phyloP scores from a whole-genome alignment of 495 filamentous ascomycete genomes.

The Entonaema liquescens region DNA sequence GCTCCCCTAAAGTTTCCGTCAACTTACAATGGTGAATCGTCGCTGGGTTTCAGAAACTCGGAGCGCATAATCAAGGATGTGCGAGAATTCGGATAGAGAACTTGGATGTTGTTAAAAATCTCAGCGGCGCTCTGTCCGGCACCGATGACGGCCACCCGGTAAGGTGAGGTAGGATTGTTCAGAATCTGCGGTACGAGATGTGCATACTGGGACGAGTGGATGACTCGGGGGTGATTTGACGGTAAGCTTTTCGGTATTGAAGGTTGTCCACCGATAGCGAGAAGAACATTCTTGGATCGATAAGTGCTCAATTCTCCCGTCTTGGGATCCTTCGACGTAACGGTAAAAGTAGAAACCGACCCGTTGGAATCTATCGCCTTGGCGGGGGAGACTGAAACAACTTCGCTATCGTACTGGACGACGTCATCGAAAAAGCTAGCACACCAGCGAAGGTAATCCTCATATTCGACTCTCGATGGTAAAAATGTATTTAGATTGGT shows the following conservation, averaged over 20 bases:
- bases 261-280: constrained; percentile 84
- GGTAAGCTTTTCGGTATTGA: constrained; percentile 76
- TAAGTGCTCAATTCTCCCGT: constrained; percentile 48
- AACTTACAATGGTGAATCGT: constrained; percentile 93
- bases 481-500: constrained; percentile 90
- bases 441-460: constrained; percentile 96
- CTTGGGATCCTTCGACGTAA: constrained; percentile 51
- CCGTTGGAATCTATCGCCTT: constrained; percentile 48
- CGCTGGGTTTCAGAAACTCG: constrained; percentile 84
- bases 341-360: constrained; percentile 58
- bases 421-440: constrained; percentile 79
- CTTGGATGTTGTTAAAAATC: constrained; percentile 89
- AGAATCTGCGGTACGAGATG: constrained; percentile 68
- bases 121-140: constrained; percentile 94
- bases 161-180: constrained; percentile 62
- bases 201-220: constrained; percentile 92
- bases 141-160: constrained; percentile 83
- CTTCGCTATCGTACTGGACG: constrained; percentile 81
- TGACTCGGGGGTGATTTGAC: constrained; percentile 67
- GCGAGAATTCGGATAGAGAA: constrained; percentile 80
- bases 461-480: constrained; percentile 86
- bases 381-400: constrained; percentile 65
- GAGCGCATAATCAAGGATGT: constrained; percentile 80
- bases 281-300: constrained; percentile 79
- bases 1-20: not conserved